Base-by-base conservation (phyloP, 2,329 filamentous ascomycete genomes). In the Penicillium fuscoglaucum region DNA sequence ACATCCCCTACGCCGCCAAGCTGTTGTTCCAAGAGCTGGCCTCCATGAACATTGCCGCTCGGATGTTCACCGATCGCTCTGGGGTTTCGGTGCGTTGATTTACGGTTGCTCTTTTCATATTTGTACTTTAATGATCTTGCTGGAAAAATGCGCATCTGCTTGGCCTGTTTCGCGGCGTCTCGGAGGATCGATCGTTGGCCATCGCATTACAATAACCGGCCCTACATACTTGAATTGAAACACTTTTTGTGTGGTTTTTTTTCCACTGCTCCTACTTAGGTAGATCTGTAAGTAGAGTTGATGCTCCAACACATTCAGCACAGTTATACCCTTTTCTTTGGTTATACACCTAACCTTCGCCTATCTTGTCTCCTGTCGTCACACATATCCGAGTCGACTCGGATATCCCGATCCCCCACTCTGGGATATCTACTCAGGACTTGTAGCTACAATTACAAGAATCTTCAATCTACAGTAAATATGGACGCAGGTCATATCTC, bases 1-100 rank as follows among this genome's bases (percentile, higher is more conserved):
- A 98, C 75, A 96, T 99, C 65, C 95, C 95, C 0, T 99, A 99
- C 74, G 95, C 95, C 2, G 95, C 95, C 61, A 99, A 99, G 81
- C 83, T 99, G 50, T 86, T 99, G 51, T 99, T 99, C 88, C 95
- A 99, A 81, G 95, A 99, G 80, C 81, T 99, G 67, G 91, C 93
- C 73, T 89, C 92, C 50, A 99, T 99, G 95, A 98, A 98, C 77
- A 98, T 99, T 76, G 93, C 95, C 12, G 89, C 93, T 33, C 88
- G 95, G 74, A 93, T 99, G 92, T 99, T 96, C 75, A 98, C 93
- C 40, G 90, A 90, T 74, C 74, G 76, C 48, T 78, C 76, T 37
- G 75, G 75, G 19, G 75, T 78, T 61, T 76, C 75, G 52, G 72
- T 77, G 61, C 76, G 76, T 61, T 78, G 66, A 71, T 65, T 37